Conservation (phyloP, 306 rosid genomes). For the Ormosia semicastrata region DNA sequence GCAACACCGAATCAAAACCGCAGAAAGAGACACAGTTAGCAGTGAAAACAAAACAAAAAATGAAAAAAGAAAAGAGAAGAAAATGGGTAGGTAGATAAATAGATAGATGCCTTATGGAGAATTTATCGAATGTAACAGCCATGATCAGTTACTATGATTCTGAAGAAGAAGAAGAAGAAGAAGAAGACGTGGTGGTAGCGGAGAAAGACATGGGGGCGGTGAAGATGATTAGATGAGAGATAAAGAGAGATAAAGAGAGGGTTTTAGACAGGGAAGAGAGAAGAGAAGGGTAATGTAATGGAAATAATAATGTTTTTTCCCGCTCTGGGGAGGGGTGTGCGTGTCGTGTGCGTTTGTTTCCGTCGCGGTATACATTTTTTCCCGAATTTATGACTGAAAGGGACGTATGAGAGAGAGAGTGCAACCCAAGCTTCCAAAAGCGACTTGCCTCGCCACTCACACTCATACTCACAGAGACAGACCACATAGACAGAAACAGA, state of each 20-base stretch:
- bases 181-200: background rate
- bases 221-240: background rate
- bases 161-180: background rate
- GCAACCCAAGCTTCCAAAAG: constrained; percentile 46
- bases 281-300: background rate
- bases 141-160: constrained; percentile 36
- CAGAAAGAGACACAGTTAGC: background rate
- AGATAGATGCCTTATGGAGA: constrained; percentile 72
- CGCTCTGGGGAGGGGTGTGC: constrained; percentile 19
- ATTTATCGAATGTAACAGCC: constrained; percentile 65
- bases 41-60: background rate
- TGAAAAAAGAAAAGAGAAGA: background rate
- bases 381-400: constrained; percentile 68
- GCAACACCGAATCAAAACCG: constrained; percentile 13
- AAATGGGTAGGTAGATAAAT: background rate
- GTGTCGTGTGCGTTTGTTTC: background rate
- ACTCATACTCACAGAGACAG: background rate
- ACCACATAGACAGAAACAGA: background rate
- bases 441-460: constrained; percentile 1
- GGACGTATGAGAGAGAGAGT: constrained; percentile 68
- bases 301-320: constrained; percentile 20
- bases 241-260: background rate
- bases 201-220: background rate
- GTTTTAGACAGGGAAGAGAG: background rate
- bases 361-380: constrained; percentile 22